Base-by-base conservation (phyloP, 176 grass and related monocot species). In the Elaeis guineensis region DNA sequence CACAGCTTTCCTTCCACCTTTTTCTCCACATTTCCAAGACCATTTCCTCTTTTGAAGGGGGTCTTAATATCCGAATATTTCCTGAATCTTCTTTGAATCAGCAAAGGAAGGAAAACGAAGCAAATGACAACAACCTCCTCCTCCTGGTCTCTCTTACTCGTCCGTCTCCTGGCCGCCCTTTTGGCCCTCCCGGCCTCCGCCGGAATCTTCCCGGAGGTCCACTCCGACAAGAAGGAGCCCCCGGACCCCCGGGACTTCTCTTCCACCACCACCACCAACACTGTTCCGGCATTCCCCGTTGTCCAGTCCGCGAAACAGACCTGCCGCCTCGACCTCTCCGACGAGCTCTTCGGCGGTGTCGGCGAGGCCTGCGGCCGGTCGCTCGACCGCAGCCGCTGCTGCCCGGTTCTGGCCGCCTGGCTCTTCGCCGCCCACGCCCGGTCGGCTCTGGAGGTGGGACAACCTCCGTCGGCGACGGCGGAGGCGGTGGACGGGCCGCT, bases 321-420 rank as follows among this genome's bases (percentile, higher is more conserved):
- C 7, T 82, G 94, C 75, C 88, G 69, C 59, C 87, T 98, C 18
- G 94, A 98, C 66, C 87, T 98, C 17, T 98, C 94, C 3, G 84
- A 78, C 16, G 94, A 98, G 84, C 84, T 98, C 55, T 98, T 98
- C 66, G 94, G 94, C 30, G 94, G 94, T 9, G 88, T 98, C n/a
- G 85, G 88, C 19, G 84, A 79, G 1, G 94, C 94, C 20, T 98
- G 94, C 71, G 81, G 75, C 6, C 35, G 8, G 0, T 78, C 78
- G 14, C 88, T 98, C 17, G 93, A 98, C 76, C 93, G 93, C 6
- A 80, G 81, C 35, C 76, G 93, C 12, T 98, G 93, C 78, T 98
- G 93, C 71, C 93, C 93, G 2, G 93, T 98, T 4, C 93, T 98
- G 17, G 87, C 93, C 16, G 93, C 93, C 49, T 98, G 87, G 93